Evolutionary conservation across 306 rosid genomes (phyloP), one percentile per base, ranked within the genome.

Genomic region (Vicia sativa): DNA sequence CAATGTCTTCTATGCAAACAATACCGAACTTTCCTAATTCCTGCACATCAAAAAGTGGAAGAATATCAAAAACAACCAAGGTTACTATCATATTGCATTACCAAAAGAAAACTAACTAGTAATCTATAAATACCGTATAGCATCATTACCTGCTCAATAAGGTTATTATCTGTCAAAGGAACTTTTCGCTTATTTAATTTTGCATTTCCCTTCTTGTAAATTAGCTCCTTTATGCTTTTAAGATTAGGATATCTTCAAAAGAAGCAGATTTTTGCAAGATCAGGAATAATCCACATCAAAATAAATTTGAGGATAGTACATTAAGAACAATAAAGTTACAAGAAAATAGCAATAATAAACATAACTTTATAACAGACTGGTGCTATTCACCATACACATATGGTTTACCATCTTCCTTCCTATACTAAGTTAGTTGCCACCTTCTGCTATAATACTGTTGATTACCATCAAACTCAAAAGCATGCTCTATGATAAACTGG

Each of bases 141-240:
- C 45, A 39, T n/a, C n/a, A n/a, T 53, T 79, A 86, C 98, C 98
- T 87, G 88, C 78, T 92, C 95, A 16, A 89, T 84, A 39, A 85
- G 59, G 76, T 81, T 90, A 69, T 92, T 92, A 72, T 92, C 98
- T 0, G 96, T 92, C 79, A 92, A 78, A 23, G 96, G 98, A 77
- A 90, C 98, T 78, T 77, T 86, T 67, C 80, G 82, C 70, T 77
- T 77, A 62, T 81, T 88, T 28, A 89, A 61, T 59, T 67, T 87
- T 2, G 86, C 87, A 43, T 35, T 59, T 15, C 91, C 98, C 74
- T 89, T 92, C 81, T 92, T 92, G 87, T 62, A 78, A 70, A 92
- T 64, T 64, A 92, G 83, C 43, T 87, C 98, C 78, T 78, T 86
- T 68, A 86, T 84, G 68, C 75, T 92, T 81, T 87, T 92, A 41